These are phyloP conservation scores for Durotheca rogersii DNA, from an alignment of 495 filamentous ascomycete genomes.

Conservation along the genomic window DNA sequence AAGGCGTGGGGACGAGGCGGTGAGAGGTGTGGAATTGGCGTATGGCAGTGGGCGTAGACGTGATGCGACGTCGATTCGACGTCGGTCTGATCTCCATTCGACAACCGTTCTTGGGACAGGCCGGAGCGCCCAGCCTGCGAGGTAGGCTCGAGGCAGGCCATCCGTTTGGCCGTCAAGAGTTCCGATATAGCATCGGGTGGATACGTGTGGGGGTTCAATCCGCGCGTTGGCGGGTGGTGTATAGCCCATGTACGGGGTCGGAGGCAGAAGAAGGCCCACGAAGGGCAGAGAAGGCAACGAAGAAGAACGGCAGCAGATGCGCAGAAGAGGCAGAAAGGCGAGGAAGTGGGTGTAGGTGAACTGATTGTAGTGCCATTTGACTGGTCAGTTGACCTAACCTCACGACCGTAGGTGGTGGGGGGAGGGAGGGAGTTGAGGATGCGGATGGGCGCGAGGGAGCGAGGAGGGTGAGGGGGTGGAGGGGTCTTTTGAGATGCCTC, in stretches of 20 bases:
- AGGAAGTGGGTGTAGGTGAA: slow-evolving; percentile 8
- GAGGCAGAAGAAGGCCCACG: too few species aligned
- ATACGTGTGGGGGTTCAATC: slow-evolving; percentile 15
- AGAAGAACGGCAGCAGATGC: neutral
- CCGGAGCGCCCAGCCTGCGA: slow-evolving; percentile 24
- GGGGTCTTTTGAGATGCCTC: slow-evolving; percentile 13
- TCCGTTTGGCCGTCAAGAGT: slow-evolving; percentile 30
- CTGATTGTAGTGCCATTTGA: slow-evolving; percentile 23
- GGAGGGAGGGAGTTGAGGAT: slow-evolving; percentile 10
- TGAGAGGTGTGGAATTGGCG: slow-evolving; percentile 27
- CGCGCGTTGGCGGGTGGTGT: too few species aligned
- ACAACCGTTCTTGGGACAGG: slow-evolving; percentile 25
- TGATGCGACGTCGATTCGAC: slow-evolving; percentile 27
- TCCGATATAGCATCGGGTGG: slow-evolving; percentile 20
- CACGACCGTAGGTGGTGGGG: slow-evolving; percentile 3
- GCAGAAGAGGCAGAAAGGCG: neutral
- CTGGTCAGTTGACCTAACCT: slow-evolving; percentile 28
- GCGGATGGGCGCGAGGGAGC: neutral
- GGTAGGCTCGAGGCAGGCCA: slow-evolving; percentile 26
- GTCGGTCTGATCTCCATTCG: too few species aligned
- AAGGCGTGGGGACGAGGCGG: slow-evolving; percentile 28
- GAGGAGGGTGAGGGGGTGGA: slow-evolving; percentile 4
- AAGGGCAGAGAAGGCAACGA: neutral
- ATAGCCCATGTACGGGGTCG: too few species aligned
- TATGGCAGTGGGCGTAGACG: slow-evolving; percentile 17